Evolutionary conservation across 2,329 filamentous ascomycete genomes (phyloP).

Genomic region (Aspergillus alliaceus): DNA sequence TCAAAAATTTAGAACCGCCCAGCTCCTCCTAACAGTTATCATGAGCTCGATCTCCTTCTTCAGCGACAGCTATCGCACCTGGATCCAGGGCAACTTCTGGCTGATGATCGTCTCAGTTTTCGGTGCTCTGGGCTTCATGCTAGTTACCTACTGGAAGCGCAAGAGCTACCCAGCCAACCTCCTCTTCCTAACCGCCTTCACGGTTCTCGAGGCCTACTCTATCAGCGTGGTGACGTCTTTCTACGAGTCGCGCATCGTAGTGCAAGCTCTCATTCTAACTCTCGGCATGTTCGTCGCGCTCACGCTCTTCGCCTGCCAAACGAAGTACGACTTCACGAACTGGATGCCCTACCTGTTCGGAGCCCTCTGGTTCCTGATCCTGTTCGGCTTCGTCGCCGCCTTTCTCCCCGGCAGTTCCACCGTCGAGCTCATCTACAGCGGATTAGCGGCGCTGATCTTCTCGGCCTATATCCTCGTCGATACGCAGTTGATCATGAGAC

Average conservation of each 20-base stretch:
- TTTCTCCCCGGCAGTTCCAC: slow-evolving; percentile 86
- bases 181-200: slow-evolving; percentile 87
- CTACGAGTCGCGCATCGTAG: slow-evolving; percentile 78
- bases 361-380: slow-evolving; percentile 80
- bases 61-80: slow-evolving; percentile 72
- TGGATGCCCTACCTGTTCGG: slow-evolving; percentile 97
- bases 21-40: slow-evolving; percentile 79
- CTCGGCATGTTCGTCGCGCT: slow-evolving; percentile 64
- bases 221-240: slow-evolving; percentile 91
- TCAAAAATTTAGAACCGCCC: slow-evolving; percentile 63
- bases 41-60: slow-evolving; percentile 86
- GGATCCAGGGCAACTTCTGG: slow-evolving; percentile 82
- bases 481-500: slow-evolving; percentile 90
- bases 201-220: slow-evolving; percentile 86
- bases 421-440: slow-evolving; percentile 80
- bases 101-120: slow-evolving; percentile 86
- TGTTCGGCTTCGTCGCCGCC: slow-evolving; percentile 88
- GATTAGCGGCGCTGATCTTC: slow-evolving; percentile 81
- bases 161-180: slow-evolving; percentile 95
- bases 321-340: slow-evolving; percentile 95
- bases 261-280: slow-evolving; percentile 87
- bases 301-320: slow-evolving; percentile 88
- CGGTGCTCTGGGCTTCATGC: slow-evolving; percentile 79
- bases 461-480: slow-evolving; percentile 94
- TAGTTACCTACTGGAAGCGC: slow-evolving; percentile 91